Evolutionary conservation across 1,139 yeast genomes (phyloP).

Genomic region (Yamadazyma kanchanaburiensis): DNA sequence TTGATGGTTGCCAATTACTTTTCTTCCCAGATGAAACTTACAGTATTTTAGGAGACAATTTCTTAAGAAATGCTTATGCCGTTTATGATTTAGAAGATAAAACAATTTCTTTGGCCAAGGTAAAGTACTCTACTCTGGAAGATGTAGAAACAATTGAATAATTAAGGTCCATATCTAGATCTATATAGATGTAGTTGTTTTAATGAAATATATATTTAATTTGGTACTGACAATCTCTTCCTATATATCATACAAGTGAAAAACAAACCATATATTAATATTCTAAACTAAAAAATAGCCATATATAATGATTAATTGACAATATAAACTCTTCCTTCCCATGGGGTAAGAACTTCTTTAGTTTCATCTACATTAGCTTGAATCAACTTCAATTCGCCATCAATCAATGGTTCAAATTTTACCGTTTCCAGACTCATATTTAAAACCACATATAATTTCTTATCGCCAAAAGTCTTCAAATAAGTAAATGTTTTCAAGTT

Average conservation of each 20-base stretch:
- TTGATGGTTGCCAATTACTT: conserved; percentile 6
- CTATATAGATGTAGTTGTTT: no score
- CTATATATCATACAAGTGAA: no score
- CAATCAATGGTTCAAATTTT: conserved; percentile 25
- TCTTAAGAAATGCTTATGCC: conserved; percentile 67
- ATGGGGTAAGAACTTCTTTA: conserved; percentile 24
- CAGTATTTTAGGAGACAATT: conserved; percentile 61
- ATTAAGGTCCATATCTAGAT: no score
- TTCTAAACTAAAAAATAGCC: no score
- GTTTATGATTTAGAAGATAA: conserved; percentile 70
- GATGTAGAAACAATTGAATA: conserved; percentile 8
- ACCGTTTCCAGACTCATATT: conserved; percentile 40
- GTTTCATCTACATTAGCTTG: conserved; percentile 25
- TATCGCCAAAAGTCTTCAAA: conserved; percentile 5
- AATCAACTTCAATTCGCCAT: conserved; percentile 24
- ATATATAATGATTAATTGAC: conserved; percentile 8
- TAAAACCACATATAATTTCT: conserved; percentile 38
- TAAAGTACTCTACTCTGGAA: conserved; percentile 34
- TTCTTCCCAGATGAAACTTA: conserved; percentile 1
- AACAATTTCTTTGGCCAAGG: conserved; percentile 66
- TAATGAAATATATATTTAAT: no score
- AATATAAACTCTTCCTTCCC: conserved; percentile 37
- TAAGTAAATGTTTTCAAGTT: conserved; percentile 10
- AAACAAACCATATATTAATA: no score
- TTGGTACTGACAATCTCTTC: no score